A percentile compares a stretch with the other conserved stretches of the same genome.
phyloP scores from a whole-genome alignment of 2,329 filamentous ascomycete genomes.

The Pseudogymnoascus sp. region DNA sequence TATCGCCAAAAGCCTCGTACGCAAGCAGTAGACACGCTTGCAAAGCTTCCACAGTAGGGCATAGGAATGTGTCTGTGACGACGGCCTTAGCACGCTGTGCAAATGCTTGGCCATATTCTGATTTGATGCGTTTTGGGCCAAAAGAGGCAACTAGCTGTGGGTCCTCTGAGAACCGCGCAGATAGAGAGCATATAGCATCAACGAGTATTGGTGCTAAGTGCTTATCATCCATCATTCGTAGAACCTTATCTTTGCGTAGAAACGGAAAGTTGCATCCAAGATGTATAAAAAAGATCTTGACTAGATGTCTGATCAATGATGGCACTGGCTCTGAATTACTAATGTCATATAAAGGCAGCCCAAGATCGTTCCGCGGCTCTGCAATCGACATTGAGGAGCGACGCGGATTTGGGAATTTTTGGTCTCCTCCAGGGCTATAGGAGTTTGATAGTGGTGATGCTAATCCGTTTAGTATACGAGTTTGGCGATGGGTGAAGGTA shows the following conservation, averaged over 20 bases:
- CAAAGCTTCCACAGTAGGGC: slow-evolving; percentile 72
- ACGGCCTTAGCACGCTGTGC: slow-evolving; percentile 76
- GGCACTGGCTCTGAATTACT: slow-evolving; percentile 63
- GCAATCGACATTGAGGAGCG: slow-evolving; percentile 19
- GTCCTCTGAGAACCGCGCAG: slow-evolving; percentile 68
- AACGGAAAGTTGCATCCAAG: slow-evolving; percentile 84
- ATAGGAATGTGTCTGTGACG: slow-evolving; percentile 74
- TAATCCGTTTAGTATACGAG: slow-evolving; percentile 20
- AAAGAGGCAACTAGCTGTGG: slow-evolving; percentile 43
- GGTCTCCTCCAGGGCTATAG: slow-evolving; percentile 14
- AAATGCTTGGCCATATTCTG: slow-evolving; percentile 68
- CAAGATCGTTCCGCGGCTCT: slow-evolving; percentile 18
- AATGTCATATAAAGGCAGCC: slow-evolving; percentile 67
- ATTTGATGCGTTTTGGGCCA: slow-evolving; percentile 42
- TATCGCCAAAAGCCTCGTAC: slow-evolving; percentile 82
- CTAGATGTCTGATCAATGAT: slow-evolving; percentile 65
- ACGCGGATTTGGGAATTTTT: slow-evolving; percentile 13
- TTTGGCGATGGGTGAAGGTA: not conserved
- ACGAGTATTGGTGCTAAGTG: slow-evolving; percentile 76
- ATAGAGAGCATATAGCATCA: slow-evolving; percentile 74
- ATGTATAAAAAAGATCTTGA: slow-evolving; percentile 73
- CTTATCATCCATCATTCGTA: slow-evolving; percentile 71
- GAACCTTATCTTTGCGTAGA: slow-evolving; percentile 61
- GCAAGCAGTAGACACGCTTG: slow-evolving; percentile 78
- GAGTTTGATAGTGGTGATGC: slow-evolving; percentile 23